Percentiles rank a stretch among this genome's conserved stretches.
phyloP scores from a whole-genome alignment of 768 basidiomycete species.

The Crassisporium funariophilum region DNA sequence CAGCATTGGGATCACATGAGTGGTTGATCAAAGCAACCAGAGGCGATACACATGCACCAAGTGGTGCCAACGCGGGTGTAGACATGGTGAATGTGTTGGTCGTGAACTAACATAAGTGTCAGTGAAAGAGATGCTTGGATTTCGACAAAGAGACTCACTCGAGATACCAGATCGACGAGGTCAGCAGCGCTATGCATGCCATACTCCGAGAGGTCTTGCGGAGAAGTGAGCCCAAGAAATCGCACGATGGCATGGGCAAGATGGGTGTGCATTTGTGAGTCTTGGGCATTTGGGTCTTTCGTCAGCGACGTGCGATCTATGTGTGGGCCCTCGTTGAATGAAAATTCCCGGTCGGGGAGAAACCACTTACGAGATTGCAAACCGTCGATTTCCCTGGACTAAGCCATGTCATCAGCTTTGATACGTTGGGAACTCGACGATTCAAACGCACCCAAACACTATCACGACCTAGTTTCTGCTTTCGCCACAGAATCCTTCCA shows the following conservation, averaged over 20 bases:
- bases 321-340: slow-evolving; percentile 2
- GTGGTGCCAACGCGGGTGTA: slow-evolving; percentile 71
- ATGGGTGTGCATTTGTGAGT: slow-evolving; percentile 60
- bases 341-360: not conserved
- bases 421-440: slow-evolving; percentile 2
- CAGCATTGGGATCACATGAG: slow-evolving; percentile 85
- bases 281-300: slow-evolving; percentile 39
- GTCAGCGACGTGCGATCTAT: slow-evolving; percentile 59
- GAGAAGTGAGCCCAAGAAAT: slow-evolving; percentile 63
- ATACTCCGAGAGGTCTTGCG: slow-evolving; percentile 58
- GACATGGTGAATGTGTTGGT: slow-evolving; percentile 92
- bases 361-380: slow-evolving; percentile 75
- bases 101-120: slow-evolving; percentile 59
- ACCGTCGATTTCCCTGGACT: slow-evolving; percentile 65
- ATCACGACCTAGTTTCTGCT: slow-evolving; percentile 52
- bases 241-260: slow-evolving; percentile 75
- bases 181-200: slow-evolving; percentile 60
- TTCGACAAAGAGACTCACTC: no score
- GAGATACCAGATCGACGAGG: slow-evolving; percentile 72
- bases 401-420: not conserved
- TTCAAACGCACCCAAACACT: slow-evolving; percentile 57
- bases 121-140: no score
- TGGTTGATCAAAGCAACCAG: slow-evolving; percentile 83
- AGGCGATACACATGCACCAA: slow-evolving; percentile 87
- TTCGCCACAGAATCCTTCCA: slow-evolving; percentile 72